Base-by-base conservation (phyloP, 352 stramenopile genomes). In the Phytophthora pluvialis region DNA sequence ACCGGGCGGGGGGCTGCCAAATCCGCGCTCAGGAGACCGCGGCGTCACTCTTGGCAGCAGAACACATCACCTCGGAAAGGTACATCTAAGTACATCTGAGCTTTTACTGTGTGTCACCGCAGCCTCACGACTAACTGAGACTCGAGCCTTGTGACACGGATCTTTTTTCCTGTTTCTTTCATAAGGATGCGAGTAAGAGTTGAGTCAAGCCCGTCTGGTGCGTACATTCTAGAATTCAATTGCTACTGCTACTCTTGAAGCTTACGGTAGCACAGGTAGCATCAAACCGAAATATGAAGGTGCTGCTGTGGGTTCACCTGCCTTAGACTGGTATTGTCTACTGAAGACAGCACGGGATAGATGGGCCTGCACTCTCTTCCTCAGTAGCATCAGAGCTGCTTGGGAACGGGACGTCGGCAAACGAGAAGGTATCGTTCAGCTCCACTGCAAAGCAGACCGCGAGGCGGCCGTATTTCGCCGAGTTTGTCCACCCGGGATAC, bases 401-500 rank as follows among this genome's bases (percentile, higher is more conserved):
- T 16, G 78, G 78, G 56, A 83, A 80, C 21, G 70, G 48, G 9
- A 80, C 48, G 16, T 65, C 56, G 4, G 47, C 64, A 45, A 83
- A 86, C 10, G 62, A 76, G 40, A 88, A 81, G 28, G 78, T 57
- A 39, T 89, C 77, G 28, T 79, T 72, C 42, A 87, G 67, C 54
- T 83, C 70, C 26, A 89, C 65, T 16, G 64, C 47, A 46, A 89
- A 87, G 44, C 68, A 84, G 44, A 73, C 72, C 5, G 50, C 70
- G 9, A 94, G 60, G 3, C 69, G 67, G 9, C 67, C 85, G 40
- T 75, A 89, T 46, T 78, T 87, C 3, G 77, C 83, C 28, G 70
- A 69, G 68, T 94, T 94, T 28, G 73, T 50, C 85, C 83, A 94
- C 0, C 80, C 85, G 11, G 76, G 73, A 52, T 78, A 90, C 50